Evolutionary conservation across 2,329 filamentous ascomycete genomes (phyloP).

Genomic region (Ploettnerulaceae sp.): DNA sequence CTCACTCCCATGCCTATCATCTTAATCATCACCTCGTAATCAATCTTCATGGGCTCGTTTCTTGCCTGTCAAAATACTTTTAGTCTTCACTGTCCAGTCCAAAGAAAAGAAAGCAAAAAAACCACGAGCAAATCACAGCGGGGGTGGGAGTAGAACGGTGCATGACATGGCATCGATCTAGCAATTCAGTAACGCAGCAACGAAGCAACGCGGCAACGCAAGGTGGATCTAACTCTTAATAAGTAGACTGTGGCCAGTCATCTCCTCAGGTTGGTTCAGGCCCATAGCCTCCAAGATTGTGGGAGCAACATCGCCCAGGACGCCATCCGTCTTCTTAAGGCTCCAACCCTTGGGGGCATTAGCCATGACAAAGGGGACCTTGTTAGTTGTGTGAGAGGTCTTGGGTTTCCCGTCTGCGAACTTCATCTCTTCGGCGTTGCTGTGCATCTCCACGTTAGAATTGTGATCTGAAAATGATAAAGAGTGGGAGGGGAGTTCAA

Average conservation of each 20-base stretch:
- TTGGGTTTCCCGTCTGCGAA: conserved; percentile 93
- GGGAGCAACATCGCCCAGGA: conserved; percentile 97
- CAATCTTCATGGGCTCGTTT: conserved; percentile 31
- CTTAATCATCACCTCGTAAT: conserved; percentile 8
- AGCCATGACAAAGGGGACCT: conserved; percentile 96
- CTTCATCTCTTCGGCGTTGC: conserved; percentile 98
- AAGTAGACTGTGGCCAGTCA: conserved; percentile 83
- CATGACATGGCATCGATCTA: background rate
- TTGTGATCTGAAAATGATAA: background rate
- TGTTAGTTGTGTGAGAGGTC: conserved; percentile 97
- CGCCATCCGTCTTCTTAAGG: conserved; percentile 70
- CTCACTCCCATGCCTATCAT: background rate
- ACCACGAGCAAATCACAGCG: background rate
- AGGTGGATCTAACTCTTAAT: conserved; percentile 52
- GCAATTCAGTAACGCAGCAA: conserved; percentile 1
- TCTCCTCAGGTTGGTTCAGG: conserved; percentile 81
- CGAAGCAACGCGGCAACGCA: conserved; percentile 7
- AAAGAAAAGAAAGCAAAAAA: background rate
- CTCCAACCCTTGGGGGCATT: conserved; percentile 89
- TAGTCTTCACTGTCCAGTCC: conserved; percentile 15
- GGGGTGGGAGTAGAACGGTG: too few species aligned
- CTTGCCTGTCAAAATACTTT: conserved; percentile 26
- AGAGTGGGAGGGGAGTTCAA: background rate
- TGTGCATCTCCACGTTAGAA: conserved; percentile 27
- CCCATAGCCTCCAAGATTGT: conserved; percentile 90